A percentile compares a stretch with the other conserved stretches of the same genome.
Conservation (phyloP, 768 basidiomycete genomes). For the Phanerodontia chrysosporium region DNA sequence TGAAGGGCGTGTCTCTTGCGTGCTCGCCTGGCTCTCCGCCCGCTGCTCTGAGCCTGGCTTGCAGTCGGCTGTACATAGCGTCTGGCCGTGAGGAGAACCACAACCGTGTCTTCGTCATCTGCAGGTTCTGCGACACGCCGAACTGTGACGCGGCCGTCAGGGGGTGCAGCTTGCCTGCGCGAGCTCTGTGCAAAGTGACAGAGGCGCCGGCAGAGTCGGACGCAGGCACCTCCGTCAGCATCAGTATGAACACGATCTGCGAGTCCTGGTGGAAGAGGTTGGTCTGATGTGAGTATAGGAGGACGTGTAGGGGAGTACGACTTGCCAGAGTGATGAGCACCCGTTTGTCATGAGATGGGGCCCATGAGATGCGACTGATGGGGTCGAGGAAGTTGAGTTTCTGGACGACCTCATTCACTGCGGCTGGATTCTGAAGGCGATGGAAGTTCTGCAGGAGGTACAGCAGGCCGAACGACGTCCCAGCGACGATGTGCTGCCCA, state of each 20-base stretch:
- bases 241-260: background rate
- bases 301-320: background rate
- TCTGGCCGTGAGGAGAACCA: background rate
- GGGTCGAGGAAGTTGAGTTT: constrained; percentile 16
- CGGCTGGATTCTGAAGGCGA: constrained; percentile 10
- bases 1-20: background rate
- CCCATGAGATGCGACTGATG: constrained; percentile 18
- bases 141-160: background rate
- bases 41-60: background rate
- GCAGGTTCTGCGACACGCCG: background rate
- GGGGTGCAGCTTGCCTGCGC: background rate
- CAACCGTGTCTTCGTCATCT: background rate
- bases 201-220: background rate
- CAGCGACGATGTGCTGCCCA: constrained; percentile 18
- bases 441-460: constrained; percentile 19
- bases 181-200: background rate
- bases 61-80: background rate
- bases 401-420: constrained; percentile 8
- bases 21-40: background rate
- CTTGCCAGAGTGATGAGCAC: background rate
- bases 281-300: too few species aligned
- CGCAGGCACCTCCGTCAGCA: background rate
- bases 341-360: background rate
- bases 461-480: constrained; percentile 16
- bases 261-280: background rate